Base-by-base conservation (phyloP, 2,329 filamentous ascomycete species). In the Truncatella angustata region DNA sequence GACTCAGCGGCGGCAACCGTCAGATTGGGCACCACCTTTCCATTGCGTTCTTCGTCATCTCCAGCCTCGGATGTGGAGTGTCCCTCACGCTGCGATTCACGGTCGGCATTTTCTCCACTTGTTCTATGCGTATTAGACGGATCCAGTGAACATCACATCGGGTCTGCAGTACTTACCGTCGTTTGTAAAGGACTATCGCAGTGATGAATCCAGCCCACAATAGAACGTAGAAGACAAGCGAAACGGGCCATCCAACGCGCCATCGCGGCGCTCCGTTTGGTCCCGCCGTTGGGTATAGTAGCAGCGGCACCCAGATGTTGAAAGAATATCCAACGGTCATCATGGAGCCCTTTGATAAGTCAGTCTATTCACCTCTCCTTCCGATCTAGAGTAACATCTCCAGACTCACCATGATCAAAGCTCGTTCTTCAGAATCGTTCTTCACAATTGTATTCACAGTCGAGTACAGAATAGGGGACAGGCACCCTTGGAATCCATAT, bases 201-300 rank as follows among this genome's bases (percentile, higher is more conserved):
- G 65, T 54, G 12, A 73, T 53, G 51, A 76, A 75, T 6, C 68
- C 68, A 36, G 59, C 55, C 75, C 73, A 78, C 20, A 76, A 64
- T 3, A 76, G 58, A 39, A 74, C 62, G 32, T 72, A 70, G 47
- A 79, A 79, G 0, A 67, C 70, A 44, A 78, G 69, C 2, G 73
- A 70, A 5, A 77, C 70, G 0, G 75, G 73, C 66, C 75, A 79
- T 0, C 76, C 76, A 26, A 74, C 75, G 2, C 61, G 70, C 77
- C 76, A 80, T 30, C 70, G 64, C 0, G 76, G 76, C 0, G 73
- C 73, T 3, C 72, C 70, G 26, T 71, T 57, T 0, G 65, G 61
- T 1, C 72, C 72, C 1, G 69, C 70, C 1, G 72, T 74, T 0
- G 73, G 73, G 53, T 72, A 76, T 2, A 72, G 59, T 2, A 75